These are phyloP conservation scores for Fragaria iinumae DNA, from an alignment of 306 rosid genomes.

Conservation along the genomic window DNA sequence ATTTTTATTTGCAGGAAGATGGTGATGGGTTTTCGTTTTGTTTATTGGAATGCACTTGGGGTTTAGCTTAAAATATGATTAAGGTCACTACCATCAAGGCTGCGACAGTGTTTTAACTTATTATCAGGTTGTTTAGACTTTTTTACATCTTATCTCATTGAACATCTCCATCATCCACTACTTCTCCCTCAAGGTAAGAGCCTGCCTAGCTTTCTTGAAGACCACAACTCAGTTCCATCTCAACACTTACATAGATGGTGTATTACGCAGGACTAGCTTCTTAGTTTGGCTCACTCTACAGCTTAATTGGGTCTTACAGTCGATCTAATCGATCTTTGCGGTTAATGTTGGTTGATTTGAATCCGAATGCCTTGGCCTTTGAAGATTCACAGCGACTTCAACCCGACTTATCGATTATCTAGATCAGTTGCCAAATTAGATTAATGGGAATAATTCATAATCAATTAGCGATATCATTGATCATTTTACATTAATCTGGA, in stretches of 20 bases:
- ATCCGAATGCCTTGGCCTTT: too few species aligned
- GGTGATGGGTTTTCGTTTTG: conserved; percentile 26
- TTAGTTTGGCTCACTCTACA: neutral
- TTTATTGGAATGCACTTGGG: conserved; percentile 13
- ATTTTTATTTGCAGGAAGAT: conserved; percentile 20
- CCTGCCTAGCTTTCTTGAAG: conserved; percentile 29
- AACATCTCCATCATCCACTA: conserved; percentile 22
- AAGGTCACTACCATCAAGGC: conserved; percentile 33
- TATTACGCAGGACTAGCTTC: neutral
- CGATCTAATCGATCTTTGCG: too few species aligned
- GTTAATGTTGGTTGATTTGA: too few species aligned
- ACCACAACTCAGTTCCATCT: conserved; percentile 11
- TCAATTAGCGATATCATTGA: too few species aligned
- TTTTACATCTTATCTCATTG: neutral
- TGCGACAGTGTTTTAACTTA: conserved; percentile 21
- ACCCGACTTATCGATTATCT: too few species aligned
- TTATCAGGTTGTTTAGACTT: neutral
- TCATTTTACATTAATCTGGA: neutral
- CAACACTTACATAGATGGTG: neutral
- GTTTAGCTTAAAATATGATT: conserved; percentile 17
- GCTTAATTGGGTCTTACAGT: neutral
- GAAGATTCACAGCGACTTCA: too few species aligned
- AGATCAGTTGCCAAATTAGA: too few species aligned
- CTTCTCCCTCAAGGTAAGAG: conserved; percentile 22
- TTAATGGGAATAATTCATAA: too few species aligned